These are phyloP conservation scores for Leishmania lainsoni DNA, from an alignment of 208 protist species.

Conservation along the genomic window DNA sequence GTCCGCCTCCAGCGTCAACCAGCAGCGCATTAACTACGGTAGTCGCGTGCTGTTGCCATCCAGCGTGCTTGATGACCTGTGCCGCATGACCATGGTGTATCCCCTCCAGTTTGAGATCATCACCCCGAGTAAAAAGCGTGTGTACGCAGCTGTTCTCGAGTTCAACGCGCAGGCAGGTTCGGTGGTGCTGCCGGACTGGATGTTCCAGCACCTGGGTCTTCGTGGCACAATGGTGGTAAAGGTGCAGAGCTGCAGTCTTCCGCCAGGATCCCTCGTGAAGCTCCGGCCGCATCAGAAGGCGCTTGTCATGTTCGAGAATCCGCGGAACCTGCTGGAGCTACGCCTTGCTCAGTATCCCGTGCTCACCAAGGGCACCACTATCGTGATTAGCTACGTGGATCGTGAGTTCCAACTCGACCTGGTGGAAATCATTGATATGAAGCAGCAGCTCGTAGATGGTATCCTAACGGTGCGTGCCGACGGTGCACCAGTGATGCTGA, in stretches of 20 bases:
- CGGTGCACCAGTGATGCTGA: conserved; percentile 83
- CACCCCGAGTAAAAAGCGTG: conserved; percentile 30
- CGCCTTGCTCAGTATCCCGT: conserved; percentile 89
- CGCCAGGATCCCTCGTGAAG: conserved; percentile 88
- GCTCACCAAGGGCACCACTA: conserved; percentile 88
- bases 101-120: conserved; percentile 92
- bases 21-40: conserved; percentile 65
- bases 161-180: conserved; percentile 91
- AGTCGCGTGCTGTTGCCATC: conserved; percentile 89
- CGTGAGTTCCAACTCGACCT: conserved; percentile 89
- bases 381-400: conserved; percentile 91
- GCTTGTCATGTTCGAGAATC: conserved; percentile 94
- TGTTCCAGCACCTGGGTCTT: conserved; percentile 90
- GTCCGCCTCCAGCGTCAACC: conserved; percentile 34
- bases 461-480: conserved; percentile 92
- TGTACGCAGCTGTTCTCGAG: conserved; percentile 92
- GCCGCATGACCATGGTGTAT: conserved; percentile 81
- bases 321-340: conserved; percentile 92
- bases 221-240: conserved; percentile 53
- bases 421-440: conserved; percentile 72
- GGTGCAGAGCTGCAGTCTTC: conserved; percentile 79
- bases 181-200: conserved; percentile 93
- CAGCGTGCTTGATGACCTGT: conserved; percentile 73
- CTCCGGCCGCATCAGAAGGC: conserved; percentile 89
- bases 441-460: conserved; percentile 59